Evolutionary conservation across 495 filamentous ascomycete genomes (phyloP), one percentile per base, ranked within the genome.

Genomic region (Aspergillus hancockii): DNA sequence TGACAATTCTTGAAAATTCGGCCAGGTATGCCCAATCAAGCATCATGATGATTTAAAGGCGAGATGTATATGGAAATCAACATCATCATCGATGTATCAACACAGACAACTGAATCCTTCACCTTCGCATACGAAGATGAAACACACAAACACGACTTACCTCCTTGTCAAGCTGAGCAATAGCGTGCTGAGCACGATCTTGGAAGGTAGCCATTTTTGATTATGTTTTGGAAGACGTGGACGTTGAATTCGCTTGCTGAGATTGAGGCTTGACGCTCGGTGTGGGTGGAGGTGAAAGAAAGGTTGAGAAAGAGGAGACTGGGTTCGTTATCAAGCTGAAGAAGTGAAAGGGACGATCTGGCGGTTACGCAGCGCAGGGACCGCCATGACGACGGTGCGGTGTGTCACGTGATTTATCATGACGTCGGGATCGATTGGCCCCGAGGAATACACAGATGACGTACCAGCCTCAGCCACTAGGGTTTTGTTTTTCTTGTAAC

Each of bases 121-220:
- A 10, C 25, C 38, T 28, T 47, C 34, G 34, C 16, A 28, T 22
- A 41, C 10, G 52, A 54, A 64, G 67, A 59, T 61, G 64, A 61
- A n/a, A 60, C 68, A 66, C 46, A 43, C 57, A 61, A 59, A 66
- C 61, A 60, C 52, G 58, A 83, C 90, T 67, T 76, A 97, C 93
- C 91, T 98, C 93, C 81, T 96, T 96, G 81, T 98, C 93, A 78
- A 98, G 89, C 84, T 92, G 89, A 60, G 87, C 84, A 67, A 98
- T 85, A 63, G 90, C 85, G 70, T 92, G 85, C 80, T 97, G 91
- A 63, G 90, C 87, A 76, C 89, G 90, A 67, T 96, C 93, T 80
- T 98, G 93, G 76, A 91, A 90, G 73, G 91, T 91, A 61, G 76
- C 73, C 83, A 85, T 85, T 73, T 67, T 78, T 56, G 45, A 36